Conservation (phyloP, 169 alveolate genomes). For the Plasmodium knowlesi region DNA sequence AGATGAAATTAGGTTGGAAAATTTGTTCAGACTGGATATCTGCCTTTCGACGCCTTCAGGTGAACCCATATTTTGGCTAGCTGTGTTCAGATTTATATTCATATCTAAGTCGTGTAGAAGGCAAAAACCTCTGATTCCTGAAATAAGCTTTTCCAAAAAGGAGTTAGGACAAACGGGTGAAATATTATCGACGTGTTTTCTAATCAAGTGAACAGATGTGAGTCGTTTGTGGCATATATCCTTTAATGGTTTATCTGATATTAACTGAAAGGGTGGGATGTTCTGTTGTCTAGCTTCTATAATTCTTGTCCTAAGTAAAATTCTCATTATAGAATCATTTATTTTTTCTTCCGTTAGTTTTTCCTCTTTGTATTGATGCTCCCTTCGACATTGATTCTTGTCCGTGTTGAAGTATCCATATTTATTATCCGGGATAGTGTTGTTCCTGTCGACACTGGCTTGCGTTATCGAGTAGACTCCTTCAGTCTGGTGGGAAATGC, state of each 20-base stretch:
- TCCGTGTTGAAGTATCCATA: slow-evolving; percentile 39
- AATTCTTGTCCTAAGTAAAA: slow-evolving; percentile 63
- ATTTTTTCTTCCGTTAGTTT: slow-evolving; percentile 53
- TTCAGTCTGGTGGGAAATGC: background rate
- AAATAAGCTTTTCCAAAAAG: slow-evolving; percentile 49
- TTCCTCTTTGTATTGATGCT: slow-evolving; percentile 13
- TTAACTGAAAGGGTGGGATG: slow-evolving; percentile 75
- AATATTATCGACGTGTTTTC: slow-evolving; percentile 64
- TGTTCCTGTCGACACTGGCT: background rate
- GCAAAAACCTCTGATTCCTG: slow-evolving; percentile 72
- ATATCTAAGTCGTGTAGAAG: slow-evolving; percentile 52
- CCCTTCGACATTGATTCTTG: background rate
- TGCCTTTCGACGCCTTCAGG: background rate
- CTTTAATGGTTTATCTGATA: slow-evolving; percentile 71
- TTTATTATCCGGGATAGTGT: background rate
- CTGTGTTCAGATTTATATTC: background rate
- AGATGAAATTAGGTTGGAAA: slow-evolving; percentile 28
- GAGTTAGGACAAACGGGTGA: slow-evolving; percentile 66
- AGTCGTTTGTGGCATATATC: slow-evolving; percentile 68
- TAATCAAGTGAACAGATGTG: slow-evolving; percentile 32
- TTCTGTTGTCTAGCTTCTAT: slow-evolving; percentile 75
- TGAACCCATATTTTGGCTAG: background rate
- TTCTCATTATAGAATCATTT: slow-evolving; percentile 49
- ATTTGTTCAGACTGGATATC: slow-evolving; percentile 2
- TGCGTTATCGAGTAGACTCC: background rate